Conservation (phyloP, 805 yeast species). For the Ascoidea tarda region DNA sequence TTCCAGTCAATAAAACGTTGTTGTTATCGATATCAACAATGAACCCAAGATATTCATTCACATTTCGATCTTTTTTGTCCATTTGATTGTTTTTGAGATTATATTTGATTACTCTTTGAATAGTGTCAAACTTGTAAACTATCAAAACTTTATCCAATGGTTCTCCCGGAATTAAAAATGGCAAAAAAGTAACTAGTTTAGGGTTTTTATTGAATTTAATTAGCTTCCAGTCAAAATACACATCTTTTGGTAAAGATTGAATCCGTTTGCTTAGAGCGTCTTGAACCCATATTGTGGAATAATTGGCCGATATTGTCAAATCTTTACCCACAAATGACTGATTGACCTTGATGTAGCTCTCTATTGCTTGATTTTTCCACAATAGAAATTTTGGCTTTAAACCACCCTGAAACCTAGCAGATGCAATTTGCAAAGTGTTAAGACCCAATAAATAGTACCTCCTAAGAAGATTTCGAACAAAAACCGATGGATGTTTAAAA, state of each 20-base stretch:
- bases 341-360: conserved; percentile 63
- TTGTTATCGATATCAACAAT: conserved; percentile 47
- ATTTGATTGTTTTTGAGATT: conserved; percentile 29
- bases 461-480: conserved; percentile 36
- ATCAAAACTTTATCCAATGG: conserved; percentile 44
- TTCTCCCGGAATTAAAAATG: conserved; percentile 43
- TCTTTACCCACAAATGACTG: conserved; percentile 59
- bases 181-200: conserved; percentile 55
- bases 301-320: conserved; percentile 28
- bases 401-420: conserved; percentile 56
- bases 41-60: conserved; percentile 47
- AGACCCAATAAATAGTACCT: conserved; percentile 48
- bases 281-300: conserved; percentile 48
- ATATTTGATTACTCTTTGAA: conserved; percentile 39
- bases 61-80: conserved; percentile 34
- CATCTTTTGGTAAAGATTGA: conserved; percentile 38
- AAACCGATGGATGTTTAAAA: conserved; percentile 25
- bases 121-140: conserved; percentile 47
- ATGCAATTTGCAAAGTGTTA: conserved; percentile 54
- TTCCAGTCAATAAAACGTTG: conserved; percentile 45
- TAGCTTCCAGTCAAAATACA: conserved; percentile 64
- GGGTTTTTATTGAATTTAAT: conserved; percentile 59
- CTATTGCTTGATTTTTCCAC: conserved; percentile 82
- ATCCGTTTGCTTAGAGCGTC: conserved; percentile 40
- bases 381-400: conserved; percentile 51